A percentile compares a stretch with the other conserved stretches of the same genome.
Conservation (phyloP, 371 early-diverging fungal genomes). For the Umbelopsis sp. region DNA sequence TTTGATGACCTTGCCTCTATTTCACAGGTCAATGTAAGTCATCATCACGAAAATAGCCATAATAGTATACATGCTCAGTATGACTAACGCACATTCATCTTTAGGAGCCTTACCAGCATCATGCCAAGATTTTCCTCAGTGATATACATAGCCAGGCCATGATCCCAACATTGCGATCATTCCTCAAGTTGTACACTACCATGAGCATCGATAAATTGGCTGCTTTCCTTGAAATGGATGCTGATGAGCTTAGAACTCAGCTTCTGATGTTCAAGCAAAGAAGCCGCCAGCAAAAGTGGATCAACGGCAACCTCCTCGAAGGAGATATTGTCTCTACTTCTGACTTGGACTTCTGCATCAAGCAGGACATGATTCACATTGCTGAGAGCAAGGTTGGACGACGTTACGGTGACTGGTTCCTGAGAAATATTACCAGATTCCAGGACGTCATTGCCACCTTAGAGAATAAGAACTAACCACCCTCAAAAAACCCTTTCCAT, state of each 20-base stretch:
- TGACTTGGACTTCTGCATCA: conserved; percentile 92
- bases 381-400: conserved; percentile 92
- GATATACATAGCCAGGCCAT: conserved; percentile 87
- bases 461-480: conserved; percentile 41
- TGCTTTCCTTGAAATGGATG: conserved; percentile 81
- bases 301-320: conserved; percentile 69
- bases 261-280: conserved; percentile 92
- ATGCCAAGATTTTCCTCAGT: conserved; percentile 81
- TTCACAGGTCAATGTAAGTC: conserved; percentile 33
- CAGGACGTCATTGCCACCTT: conserved; percentile 65
- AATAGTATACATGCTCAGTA: neutral
- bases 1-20: conserved; percentile 57
- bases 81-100: neutral
- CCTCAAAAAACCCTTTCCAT: too few relatives aligned
- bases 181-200: conserved; percentile 93
- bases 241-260: conserved; percentile 81
- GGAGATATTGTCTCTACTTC: conserved; percentile 81
- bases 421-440: conserved; percentile 89
- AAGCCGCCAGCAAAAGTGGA: conserved; percentile 88
- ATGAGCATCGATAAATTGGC: conserved; percentile 90
- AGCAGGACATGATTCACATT: conserved; percentile 92
- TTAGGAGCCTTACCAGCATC: conserved; percentile 75
- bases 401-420: conserved; percentile 94
- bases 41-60: neutral
- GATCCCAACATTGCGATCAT: conserved; percentile 88